These are phyloP conservation scores for Sodiomyces alkalinus DNA, from an alignment of 2,329 filamentous ascomycete species.

Conservation along the genomic window DNA sequence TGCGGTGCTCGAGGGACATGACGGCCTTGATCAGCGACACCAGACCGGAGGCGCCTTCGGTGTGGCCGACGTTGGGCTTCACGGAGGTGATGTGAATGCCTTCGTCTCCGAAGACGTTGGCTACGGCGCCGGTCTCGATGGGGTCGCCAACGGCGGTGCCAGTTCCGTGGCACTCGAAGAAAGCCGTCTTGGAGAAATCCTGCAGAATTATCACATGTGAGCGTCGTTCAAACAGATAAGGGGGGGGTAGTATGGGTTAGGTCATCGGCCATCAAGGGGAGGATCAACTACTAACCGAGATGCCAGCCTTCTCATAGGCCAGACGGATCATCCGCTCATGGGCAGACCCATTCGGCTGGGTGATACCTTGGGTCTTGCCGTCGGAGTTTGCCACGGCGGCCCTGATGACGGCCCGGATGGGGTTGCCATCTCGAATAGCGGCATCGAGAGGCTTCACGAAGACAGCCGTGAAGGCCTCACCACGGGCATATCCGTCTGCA, in stretches of 20 bases:
- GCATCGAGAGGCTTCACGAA: conserved; percentile 24
- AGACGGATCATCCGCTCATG: conserved; percentile 22
- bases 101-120: conserved; percentile 12
- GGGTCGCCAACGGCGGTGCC: conserved; percentile 28
- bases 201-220: too few relatives aligned
- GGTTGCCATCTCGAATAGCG: conserved; percentile 24
- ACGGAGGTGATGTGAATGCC: conserved; percentile 15
- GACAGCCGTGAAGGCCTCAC: conserved; percentile 23
- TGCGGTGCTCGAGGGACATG: conserved; percentile 9
- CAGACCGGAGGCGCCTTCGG: conserved; percentile 18
- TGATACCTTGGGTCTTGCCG: conserved; percentile 20
- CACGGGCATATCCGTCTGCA: conserved; percentile 26
- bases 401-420: conserved; percentile 16
- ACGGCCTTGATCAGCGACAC: conserved; percentile 17
- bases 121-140: conserved; percentile 21
- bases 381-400: conserved; percentile 16
- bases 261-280: too few relatives aligned
- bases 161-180: conserved; percentile 27
- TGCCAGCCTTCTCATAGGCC: conserved; percentile 16
- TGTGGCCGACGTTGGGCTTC: conserved; percentile 23
- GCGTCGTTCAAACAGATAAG: too few relatives aligned
- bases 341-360: conserved; percentile 18
- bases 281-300: too few relatives aligned
- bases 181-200: conserved; percentile 11
- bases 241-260: neutral